phyloP scores from a whole-genome alignment of 2,329 filamentous ascomycete genomes.

The Alternaria metachromatica region DNA sequence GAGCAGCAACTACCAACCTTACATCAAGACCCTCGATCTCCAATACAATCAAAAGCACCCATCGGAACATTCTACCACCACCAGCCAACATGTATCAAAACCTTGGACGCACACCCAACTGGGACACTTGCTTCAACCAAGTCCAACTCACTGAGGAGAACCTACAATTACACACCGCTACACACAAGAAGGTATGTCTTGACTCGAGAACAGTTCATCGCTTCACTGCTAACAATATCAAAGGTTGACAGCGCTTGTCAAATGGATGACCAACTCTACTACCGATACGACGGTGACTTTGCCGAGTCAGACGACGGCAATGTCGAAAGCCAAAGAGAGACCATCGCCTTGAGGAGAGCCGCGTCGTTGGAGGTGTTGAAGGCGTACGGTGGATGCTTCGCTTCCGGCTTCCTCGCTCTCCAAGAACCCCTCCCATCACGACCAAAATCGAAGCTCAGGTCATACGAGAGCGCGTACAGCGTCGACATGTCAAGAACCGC shows the following conservation, averaged over 20 bases:
- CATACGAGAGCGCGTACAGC: conserved; percentile 30
- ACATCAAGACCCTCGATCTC: neutral
- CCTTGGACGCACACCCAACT: conserved; percentile 15
- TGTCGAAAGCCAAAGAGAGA: conserved; percentile 17
- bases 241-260: conserved; percentile 14
- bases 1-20: neutral
- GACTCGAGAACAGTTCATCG: neutral
- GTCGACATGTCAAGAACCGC: conserved; percentile 33
- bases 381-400: conserved; percentile 41
- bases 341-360: conserved; percentile 30
- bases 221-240: conserved; percentile 7
- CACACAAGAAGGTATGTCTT: conserved; percentile 30
- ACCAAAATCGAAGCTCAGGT: conserved; percentile 24
- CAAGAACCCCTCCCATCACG: conserved; percentile 31
- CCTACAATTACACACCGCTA: conserved; percentile 36
- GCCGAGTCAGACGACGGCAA: conserved; percentile 34
- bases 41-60: neutral
- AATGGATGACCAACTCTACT: conserved; percentile 26
- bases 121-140: conserved; percentile 15
- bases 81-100: conserved; percentile 17
- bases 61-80: neutral
- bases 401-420: conserved; percentile 39
- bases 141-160: conserved; percentile 40
- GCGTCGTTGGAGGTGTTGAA: conserved; percentile 40
- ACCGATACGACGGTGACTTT: conserved; percentile 24